phyloP scores from a whole-genome alignment of 1,139 yeast species.

The Blastobotrys ciferrii region DNA sequence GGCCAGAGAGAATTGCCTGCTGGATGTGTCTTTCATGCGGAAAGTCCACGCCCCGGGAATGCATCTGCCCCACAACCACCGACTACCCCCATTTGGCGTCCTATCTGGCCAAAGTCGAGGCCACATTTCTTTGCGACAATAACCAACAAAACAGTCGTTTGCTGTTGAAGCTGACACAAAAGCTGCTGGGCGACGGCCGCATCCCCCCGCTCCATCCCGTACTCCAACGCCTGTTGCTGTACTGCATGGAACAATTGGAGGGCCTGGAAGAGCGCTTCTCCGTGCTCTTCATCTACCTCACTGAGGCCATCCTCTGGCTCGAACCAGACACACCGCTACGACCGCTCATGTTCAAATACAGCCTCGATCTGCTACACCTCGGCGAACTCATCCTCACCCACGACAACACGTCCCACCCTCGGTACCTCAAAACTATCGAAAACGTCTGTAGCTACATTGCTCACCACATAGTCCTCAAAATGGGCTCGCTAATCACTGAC shows the following conservation, averaged over 20 bases:
- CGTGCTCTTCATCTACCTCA: background rate
- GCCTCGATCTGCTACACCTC: background rate
- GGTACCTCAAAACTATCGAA: background rate
- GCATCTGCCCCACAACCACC: background rate
- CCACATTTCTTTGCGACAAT: background rate
- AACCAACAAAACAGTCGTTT: background rate
- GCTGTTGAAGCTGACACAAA: background rate
- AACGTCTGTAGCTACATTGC: background rate
- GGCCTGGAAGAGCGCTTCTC: conserved; percentile 3
- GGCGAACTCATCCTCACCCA: background rate
- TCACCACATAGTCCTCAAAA: background rate
- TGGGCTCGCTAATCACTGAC: background rate
- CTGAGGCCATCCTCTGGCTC: background rate
- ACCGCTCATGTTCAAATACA: conserved; percentile 1
- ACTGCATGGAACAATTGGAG: background rate
- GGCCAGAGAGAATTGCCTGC: background rate
- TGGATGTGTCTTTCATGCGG: background rate
- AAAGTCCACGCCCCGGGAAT: background rate
- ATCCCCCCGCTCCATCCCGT: background rate
- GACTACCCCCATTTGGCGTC: background rate
- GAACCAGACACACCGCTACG: background rate
- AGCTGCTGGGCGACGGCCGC: background rate
- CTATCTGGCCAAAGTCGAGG: background rate
- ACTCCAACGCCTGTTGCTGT: background rate
- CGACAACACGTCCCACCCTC: background rate